Evolutionary conservation across 495 filamentous ascomycete species (phyloP), one percentile per base, ranked within the genome.

Genomic region (Sporormia fimetaria): DNA sequence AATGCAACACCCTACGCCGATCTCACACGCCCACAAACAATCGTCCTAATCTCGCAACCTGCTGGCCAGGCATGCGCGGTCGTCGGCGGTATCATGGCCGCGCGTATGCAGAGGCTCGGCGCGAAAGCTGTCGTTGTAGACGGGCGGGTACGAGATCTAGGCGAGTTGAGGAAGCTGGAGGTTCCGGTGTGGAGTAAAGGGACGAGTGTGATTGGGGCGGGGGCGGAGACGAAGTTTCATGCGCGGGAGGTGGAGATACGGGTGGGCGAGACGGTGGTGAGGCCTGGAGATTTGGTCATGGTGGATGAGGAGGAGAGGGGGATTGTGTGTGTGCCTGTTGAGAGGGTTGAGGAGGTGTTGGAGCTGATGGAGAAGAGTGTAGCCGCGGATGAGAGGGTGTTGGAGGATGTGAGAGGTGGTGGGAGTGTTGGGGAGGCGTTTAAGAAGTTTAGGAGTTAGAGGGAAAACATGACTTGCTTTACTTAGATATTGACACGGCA

Each of bases 51-150:
- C 23, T 66, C 68, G 20, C 78, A 82, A 49, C 76, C 78, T 0
- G 38, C 54, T 5, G 62, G 63, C 4, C 76, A 80, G 56, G 63
- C 65, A 20, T 78, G 73, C 53, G 79, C 78, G 7, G 69, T 78
- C 8, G 59, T 80, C 0, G 79, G 79, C 21, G 78, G 76, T 2
- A 79, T 83, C 40, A 78, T 82, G 66, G 80, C 75, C 1, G 61
- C 66, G 9, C 60, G 78, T 17, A 75, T 81, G 69, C 71, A 70
- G 40, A 43, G 58, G 5, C 58, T 73, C 0, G 69, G 60, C 1
- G 68, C 69, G 0, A 58, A 57, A 37, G 74, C 61, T 9, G 67
- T 73, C 3, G 61, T 83, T 14, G 70, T 80, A 0, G 63, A 67
- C 40, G 80, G 80, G 0, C 56, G 77, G 21, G 69, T 77, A 1